Evolutionary conservation across 495 filamentous ascomycete species (phyloP).

Genomic region (Tuber brumale): DNA sequence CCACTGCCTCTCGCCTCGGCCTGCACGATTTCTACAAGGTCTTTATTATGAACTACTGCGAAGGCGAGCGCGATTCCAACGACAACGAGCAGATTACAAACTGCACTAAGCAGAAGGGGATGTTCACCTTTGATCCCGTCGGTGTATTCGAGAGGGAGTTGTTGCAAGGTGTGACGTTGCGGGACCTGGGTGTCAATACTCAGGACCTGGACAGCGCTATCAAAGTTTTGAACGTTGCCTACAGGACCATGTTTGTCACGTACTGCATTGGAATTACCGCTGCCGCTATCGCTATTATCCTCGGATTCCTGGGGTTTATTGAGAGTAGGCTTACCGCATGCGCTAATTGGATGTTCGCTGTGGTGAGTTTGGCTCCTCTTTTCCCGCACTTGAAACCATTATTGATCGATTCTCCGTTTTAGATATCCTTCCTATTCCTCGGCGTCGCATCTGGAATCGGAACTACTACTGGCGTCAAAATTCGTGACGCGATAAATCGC

Average conservation of each 20-base stretch:
- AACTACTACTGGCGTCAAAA: slow-evolving; percentile 28
- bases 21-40: slow-evolving; percentile 35
- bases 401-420: neutral
- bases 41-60: slow-evolving; percentile 37
- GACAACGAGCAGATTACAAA: slow-evolving; percentile 3
- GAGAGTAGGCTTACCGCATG: slow-evolving; percentile 17
- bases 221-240: slow-evolving; percentile 24
- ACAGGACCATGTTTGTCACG: slow-evolving; percentile 36
- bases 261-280: slow-evolving; percentile 30
- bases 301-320: slow-evolving; percentile 21
- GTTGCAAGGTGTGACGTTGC: slow-evolving; percentile 19
- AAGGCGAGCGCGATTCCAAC: slow-evolving; percentile 12
- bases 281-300: slow-evolving; percentile 26
- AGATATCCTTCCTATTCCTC: slow-evolving; percentile 28
- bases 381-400: neutral
- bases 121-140: slow-evolving; percentile 37
- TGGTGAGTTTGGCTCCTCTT: slow-evolving; percentile 11
- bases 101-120: slow-evolving; percentile 23
- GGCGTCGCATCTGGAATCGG: slow-evolving; percentile 26
- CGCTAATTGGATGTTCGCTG: slow-evolving; percentile 24
- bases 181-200: slow-evolving; percentile 31
- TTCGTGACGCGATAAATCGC: slow-evolving; percentile 32
- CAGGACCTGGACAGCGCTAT: slow-evolving; percentile 26
- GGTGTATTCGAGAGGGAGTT: slow-evolving; percentile 30
- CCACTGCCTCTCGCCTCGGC: slow-evolving; percentile 29